A percentile compares a stretch with the other conserved stretches of the same genome.
Conservation (phyloP, 495 filamentous ascomycete species). For the Penicillium malachiteum region DNA sequence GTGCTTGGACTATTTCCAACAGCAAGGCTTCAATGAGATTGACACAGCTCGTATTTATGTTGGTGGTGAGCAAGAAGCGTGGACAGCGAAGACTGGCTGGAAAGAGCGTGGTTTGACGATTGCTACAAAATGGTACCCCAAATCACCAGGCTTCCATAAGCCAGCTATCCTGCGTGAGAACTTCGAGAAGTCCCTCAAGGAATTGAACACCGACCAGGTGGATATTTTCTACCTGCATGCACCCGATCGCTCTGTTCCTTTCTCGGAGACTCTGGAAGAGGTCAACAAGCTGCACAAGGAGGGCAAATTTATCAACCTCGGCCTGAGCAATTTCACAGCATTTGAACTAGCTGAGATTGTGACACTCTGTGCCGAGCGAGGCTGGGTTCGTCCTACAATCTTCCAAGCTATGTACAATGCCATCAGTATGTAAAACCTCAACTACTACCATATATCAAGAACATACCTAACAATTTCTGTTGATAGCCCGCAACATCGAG, state of each 20-base stretch:
- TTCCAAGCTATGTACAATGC: constrained; percentile 68
- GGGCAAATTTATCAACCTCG: constrained; percentile 82
- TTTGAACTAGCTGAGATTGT: constrained; percentile 91
- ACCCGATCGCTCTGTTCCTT: constrained; percentile 73
- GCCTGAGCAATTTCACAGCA: constrained; percentile 80
- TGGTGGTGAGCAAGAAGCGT: constrained; percentile 75
- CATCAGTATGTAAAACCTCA: constrained; percentile 39
- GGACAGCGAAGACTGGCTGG: constrained; percentile 73
- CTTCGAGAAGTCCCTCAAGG: constrained; percentile 63
- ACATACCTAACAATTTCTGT: constrained; percentile 7
- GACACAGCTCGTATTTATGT: constrained; percentile 80
- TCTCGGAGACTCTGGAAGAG: constrained; percentile 74
- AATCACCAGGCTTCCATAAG: constrained; percentile 55
- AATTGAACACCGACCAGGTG: constrained; percentile 71
- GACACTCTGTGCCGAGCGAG: constrained; percentile 74
- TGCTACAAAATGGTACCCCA: constrained; percentile 82
- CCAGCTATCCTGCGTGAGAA: constrained; percentile 58
- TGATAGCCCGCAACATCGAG: constrained; percentile 69
- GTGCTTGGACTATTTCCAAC: constrained; percentile 67
- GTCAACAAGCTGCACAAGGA: constrained; percentile 80
- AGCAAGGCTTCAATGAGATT: constrained; percentile 73
- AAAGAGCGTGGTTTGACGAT: constrained; percentile 77
- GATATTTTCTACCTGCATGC: constrained; percentile 92
- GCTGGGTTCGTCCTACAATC: constrained; percentile 64
- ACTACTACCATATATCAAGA: background rate